phyloP scores from a whole-genome alignment of 768 basidiomycete genomes.

The Cytidiella melzeri region DNA sequence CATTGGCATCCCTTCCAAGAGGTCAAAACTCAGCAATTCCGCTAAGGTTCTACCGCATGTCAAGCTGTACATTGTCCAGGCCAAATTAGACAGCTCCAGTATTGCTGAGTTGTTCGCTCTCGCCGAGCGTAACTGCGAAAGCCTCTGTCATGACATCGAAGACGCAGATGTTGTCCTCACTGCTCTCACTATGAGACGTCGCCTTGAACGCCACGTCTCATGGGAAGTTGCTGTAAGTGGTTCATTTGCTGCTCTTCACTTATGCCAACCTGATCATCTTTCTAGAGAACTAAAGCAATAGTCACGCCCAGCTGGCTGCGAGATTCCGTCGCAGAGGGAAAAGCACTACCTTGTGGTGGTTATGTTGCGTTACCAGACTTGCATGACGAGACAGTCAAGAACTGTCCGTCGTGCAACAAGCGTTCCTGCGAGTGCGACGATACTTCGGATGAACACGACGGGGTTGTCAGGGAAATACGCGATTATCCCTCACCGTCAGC shows the following conservation, averaged over 20 bases:
- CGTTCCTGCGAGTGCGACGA: constrained; percentile 20
- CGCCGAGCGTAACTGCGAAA: constrained; percentile 21
- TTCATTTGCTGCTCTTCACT: neutral
- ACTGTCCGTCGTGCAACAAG: constrained; percentile 36
- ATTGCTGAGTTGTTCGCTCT: constrained; percentile 25
- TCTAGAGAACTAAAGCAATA: constrained; percentile 56
- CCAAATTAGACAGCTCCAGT: constrained; percentile 21
- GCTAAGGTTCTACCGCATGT: constrained; percentile 13
- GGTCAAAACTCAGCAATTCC: constrained; percentile 7
- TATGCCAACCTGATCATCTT: neutral
- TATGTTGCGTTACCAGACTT: constrained; percentile 55
- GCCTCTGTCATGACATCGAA: constrained; percentile 33
- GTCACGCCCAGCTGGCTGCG: constrained; percentile 70
- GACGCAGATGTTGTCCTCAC: constrained; percentile 66
- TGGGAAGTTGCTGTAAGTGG: constrained; percentile 59
- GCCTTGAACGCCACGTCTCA: constrained; percentile 63
- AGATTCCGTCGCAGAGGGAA: constrained; percentile 44
- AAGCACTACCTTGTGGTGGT: constrained; percentile 41
- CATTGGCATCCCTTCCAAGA: constrained; percentile 11
- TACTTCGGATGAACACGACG: constrained; percentile 6
- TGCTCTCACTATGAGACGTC: constrained; percentile 54
- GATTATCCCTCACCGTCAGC: constrained; percentile 8
- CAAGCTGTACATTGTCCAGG: constrained; percentile 23
- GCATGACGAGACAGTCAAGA: constrained; percentile 37
- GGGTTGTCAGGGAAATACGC: constrained; percentile 2